These are phyloP conservation scores for Dioscorea alata DNA, from an alignment of 106 monocot species.

Conservation along the genomic window DNA sequence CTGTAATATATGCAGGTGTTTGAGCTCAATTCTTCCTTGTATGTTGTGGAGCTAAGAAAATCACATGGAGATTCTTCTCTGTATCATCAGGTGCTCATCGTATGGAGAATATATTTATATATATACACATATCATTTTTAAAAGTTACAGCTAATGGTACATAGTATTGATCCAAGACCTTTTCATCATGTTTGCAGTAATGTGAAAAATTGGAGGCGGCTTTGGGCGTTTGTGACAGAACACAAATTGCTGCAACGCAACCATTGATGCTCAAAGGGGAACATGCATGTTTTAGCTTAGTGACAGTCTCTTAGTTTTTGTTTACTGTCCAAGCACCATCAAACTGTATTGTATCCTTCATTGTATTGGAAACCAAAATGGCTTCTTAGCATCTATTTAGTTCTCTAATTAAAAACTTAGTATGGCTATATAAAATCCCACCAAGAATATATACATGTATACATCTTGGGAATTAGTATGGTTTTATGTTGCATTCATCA, in stretches of 20 bases:
- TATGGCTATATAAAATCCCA: too few species aligned
- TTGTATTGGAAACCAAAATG: too few species aligned
- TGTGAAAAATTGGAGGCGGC: slow-evolving; percentile 44
- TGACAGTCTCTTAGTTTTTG: background rate
- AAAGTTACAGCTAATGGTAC: too few species aligned
- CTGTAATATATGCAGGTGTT: slow-evolving; percentile 16
- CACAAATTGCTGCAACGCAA: slow-evolving; percentile 18
- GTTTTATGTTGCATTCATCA: too few species aligned
- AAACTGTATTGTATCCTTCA: too few species aligned
- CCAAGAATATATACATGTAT: too few species aligned
- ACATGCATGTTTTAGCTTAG: slow-evolving; percentile 6
- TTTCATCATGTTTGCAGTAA: slow-evolving; percentile 29
- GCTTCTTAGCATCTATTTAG: too few species aligned
- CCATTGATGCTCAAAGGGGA: slow-evolving; percentile 12
- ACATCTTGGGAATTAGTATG: too few species aligned
- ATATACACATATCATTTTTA: too few species aligned
- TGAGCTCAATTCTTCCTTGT: slow-evolving; percentile 27
- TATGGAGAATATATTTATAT: background rate
- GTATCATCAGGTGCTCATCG: slow-evolving; percentile 15
- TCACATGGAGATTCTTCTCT: slow-evolving; percentile 21
- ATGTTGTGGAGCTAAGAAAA: slow-evolving; percentile 39
- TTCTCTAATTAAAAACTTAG: too few species aligned
- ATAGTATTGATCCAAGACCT: background rate
- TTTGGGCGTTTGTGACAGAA: slow-evolving; percentile 32
- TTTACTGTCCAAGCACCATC: too few species aligned